Evolutionary conservation across 371 early-diverging fungal genomes (phyloP), one percentile per base, ranked within the genome.

Genomic region (Furculomyces boomerangus): DNA sequence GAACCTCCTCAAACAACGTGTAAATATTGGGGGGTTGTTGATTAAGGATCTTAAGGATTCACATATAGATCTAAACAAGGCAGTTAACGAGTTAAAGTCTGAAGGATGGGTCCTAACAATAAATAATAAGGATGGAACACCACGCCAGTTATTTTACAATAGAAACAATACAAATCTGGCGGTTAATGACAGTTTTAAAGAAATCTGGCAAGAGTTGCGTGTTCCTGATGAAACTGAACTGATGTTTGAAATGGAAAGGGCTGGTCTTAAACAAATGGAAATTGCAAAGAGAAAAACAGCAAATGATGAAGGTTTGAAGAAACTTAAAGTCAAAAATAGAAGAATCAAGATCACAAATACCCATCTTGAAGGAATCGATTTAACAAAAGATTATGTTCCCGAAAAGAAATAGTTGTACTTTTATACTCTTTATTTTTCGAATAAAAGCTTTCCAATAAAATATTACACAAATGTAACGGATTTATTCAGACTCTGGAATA

Each of bases 261-360:
- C 88, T 24, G 84, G 84, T n/a, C 58, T 88, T 56, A 79, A 76
- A 50, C 81, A 77, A 10, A 83, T 84, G 75, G 79, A 79, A 62
- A 81, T 81, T 2, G 81, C 78, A 60, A 74, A 79, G 62, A 74
- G 74, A 65, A 79, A 80, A 58, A 72, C 74, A n/a, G 67, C 70
- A 18, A 58, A 72, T 2, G 78, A 77, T 52, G 71, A 75, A 56
- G 62, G 57, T 27, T 10, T 41, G 32, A 52, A n/a, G 25, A 47
- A 45, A 18, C 13, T 22, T 18, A 30, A 26, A 54, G 73, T 67
- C 67, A 71, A 2, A 29, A 53, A 48, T 29, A 59, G 88, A 50
- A 80, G 79, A 64, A 77, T 83, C 58, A 84, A 86, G 65, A 82
- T 88, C 55, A 86, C 86, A 13, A 90, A 90, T 58, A 86, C 86